phyloP scores from a whole-genome alignment of 177 flowering plant genomes.

The Vitis hybrid region DNA sequence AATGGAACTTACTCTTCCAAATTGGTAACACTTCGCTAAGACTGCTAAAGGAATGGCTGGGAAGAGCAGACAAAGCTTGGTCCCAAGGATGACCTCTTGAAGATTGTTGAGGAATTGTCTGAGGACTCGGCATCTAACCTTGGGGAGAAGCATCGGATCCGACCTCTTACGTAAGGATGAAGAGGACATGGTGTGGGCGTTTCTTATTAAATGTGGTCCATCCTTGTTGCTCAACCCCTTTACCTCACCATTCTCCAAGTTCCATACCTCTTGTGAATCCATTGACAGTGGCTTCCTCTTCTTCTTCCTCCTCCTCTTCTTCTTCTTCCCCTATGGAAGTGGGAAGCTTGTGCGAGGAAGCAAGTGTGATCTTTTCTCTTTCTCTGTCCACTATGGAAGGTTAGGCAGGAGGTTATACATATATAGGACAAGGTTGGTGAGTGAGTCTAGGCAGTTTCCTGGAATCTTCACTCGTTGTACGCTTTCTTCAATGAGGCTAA shows the following conservation, averaged over 20 bases:
- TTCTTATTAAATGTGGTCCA: slow-evolving; percentile 9
- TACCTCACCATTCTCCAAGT: slow-evolving; percentile 26
- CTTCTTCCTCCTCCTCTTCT: background rate
- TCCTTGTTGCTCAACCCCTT: slow-evolving; percentile 11
- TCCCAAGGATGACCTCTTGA: slow-evolving; percentile 44
- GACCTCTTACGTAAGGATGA: slow-evolving; percentile 34
- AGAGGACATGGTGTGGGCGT: slow-evolving; percentile 36
- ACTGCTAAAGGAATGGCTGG: slow-evolving; percentile 46
- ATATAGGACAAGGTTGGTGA: background rate
- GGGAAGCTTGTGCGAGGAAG: too few relatives aligned
- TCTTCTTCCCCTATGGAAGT: too few relatives aligned
- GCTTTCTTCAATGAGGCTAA: slow-evolving; percentile 19
- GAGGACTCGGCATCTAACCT: slow-evolving; percentile 22
- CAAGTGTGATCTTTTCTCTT: too few relatives aligned
- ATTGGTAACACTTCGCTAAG: slow-evolving; percentile 20
- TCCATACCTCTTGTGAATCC: slow-evolving; percentile 1
- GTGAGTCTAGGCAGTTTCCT: slow-evolving; percentile 21
- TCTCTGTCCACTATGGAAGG: too few relatives aligned
- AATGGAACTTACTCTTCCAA: slow-evolving; percentile 32
- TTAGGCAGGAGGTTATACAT: background rate
- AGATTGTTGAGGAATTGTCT: slow-evolving; percentile 31
- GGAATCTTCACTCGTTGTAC: slow-evolving; percentile 29
- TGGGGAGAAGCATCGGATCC: slow-evolving; percentile 23
- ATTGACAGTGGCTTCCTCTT: background rate
- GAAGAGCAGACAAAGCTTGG: slow-evolving; percentile 47